Evolutionary conservation across 805 yeast genomes (phyloP).

Genomic region (Metschnikowia henanensis): DNA sequence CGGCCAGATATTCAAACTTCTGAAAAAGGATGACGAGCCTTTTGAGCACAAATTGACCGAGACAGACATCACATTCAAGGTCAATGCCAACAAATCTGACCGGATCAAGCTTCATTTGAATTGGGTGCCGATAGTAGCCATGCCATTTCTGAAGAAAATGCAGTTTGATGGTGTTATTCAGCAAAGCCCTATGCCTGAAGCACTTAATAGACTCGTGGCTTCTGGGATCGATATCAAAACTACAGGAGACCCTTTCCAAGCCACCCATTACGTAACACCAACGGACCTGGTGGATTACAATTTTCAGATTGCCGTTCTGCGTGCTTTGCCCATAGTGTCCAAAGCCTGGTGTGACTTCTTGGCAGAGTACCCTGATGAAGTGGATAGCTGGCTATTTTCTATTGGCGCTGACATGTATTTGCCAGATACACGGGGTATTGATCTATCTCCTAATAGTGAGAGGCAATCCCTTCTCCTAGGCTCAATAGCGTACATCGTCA

Average conservation of each 20-base stretch:
- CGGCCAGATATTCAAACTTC: slow-evolving; percentile 23
- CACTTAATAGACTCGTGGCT: slow-evolving; percentile 12
- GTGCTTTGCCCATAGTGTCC: slow-evolving; percentile 30
- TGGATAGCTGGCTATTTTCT: slow-evolving; percentile 24
- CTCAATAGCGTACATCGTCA: slow-evolving; percentile 6
- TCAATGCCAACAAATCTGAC: slow-evolving; percentile 19
- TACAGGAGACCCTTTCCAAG: slow-evolving; percentile 17
- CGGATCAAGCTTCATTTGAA: slow-evolving; percentile 16
- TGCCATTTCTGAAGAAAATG: slow-evolving; percentile 15
- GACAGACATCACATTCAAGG: slow-evolving; percentile 11
- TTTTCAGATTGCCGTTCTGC: slow-evolving; percentile 26
- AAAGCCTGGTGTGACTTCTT: slow-evolving; percentile 25
- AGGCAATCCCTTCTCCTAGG: slow-evolving; percentile 16
- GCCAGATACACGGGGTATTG: slow-evolving; percentile 14
- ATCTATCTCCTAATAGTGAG: slow-evolving; percentile 18
- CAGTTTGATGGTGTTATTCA: slow-evolving; percentile 14
- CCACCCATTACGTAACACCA: slow-evolving; percentile 26
- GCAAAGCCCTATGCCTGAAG: slow-evolving; percentile 13
- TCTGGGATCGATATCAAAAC: slow-evolving; percentile 21
- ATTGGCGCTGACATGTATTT: slow-evolving; percentile 16
- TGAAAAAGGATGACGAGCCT: slow-evolving; percentile 14
- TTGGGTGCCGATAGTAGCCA: slow-evolving; percentile 25
- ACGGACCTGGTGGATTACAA: slow-evolving; percentile 14
- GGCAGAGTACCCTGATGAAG: slow-evolving; percentile 10
- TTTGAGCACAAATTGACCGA: slow-evolving; percentile 9